Evolutionary conservation across 768 basidiomycete genomes (phyloP).

Genomic region (Pilatotrama ljubarskyi): DNA sequence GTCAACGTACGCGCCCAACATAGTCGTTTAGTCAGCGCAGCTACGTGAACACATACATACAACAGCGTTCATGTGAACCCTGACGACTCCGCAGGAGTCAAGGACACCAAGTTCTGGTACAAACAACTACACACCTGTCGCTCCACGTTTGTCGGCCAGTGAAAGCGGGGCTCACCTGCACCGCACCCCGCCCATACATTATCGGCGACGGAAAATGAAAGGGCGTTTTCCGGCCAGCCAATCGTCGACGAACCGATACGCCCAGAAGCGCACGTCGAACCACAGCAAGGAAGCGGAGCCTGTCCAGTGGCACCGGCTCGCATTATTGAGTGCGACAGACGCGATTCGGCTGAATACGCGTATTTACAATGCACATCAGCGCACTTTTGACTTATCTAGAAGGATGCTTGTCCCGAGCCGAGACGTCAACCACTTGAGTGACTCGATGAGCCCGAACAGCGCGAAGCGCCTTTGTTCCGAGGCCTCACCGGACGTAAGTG

Average conservation of each 20-base stretch:
- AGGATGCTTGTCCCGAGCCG: neutral
- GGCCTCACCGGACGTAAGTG: neutral
- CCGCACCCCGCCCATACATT: neutral
- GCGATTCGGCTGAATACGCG: constrained; percentile 1
- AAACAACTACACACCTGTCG: too few species aligned
- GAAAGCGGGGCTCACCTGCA: neutral
- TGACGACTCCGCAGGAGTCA: too few species aligned
- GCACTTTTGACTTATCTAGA: neutral
- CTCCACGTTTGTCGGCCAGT: neutral
- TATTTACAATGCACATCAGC: neutral
- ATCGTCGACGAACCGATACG: neutral
- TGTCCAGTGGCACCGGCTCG: too few species aligned
- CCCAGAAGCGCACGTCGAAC: neutral
- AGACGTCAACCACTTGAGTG: neutral
- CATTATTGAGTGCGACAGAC: neutral
- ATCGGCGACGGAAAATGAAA: constrained; percentile 4
- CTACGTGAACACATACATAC: too few species aligned
- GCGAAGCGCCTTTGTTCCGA: neutral
- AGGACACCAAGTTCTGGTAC: neutral
- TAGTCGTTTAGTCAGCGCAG: too few species aligned
- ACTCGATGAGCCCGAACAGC: neutral
- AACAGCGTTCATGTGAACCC: too few species aligned
- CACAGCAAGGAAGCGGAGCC: neutral
- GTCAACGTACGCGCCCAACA: too few species aligned
- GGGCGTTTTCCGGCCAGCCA: neutral